Percentiles rank a stretch among this genome's conserved stretches.
Conservation (phyloP, 805 yeast species). For the Saturnispora ahearnii region DNA sequence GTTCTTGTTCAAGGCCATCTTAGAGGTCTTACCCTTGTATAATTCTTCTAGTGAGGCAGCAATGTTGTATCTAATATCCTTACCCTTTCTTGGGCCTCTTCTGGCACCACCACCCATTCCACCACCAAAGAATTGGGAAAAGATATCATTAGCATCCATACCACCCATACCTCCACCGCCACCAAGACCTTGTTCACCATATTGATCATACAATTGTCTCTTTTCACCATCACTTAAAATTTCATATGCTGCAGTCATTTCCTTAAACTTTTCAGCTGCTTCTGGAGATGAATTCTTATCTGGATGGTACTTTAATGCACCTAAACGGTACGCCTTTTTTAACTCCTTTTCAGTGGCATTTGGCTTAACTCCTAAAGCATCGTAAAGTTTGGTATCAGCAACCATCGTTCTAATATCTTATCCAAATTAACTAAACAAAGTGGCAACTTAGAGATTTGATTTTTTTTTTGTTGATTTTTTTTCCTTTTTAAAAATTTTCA, state of each 20-base stretch:
- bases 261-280: conserved; percentile 93
- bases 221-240: conserved; percentile 80
- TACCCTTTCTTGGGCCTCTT: conserved; percentile 81
- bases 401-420: conserved; percentile 42
- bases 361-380: conserved; percentile 61
- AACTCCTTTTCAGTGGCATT: conserved; percentile 62
- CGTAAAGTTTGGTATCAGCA: conserved; percentile 72
- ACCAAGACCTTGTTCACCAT: conserved; percentile 88
- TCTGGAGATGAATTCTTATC: conserved; percentile 79
- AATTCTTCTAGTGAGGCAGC: conserved; percentile 84
- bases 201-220: conserved; percentile 80
- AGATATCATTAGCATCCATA: conserved; percentile 42
- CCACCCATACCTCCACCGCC: conserved; percentile 59
- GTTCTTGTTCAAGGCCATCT: conserved; percentile 89
- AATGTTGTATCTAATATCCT: conserved; percentile 85
- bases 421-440: neutral
- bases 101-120: conserved; percentile 47
- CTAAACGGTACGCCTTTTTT: conserved; percentile 74
- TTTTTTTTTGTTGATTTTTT: neutral
- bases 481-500: neutral
- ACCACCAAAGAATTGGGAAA: conserved; percentile 52
- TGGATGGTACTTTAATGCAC: conserved; percentile 76
- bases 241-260: conserved; percentile 80
- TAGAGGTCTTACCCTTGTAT: conserved; percentile 88
- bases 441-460: neutral